phyloP scores from a whole-genome alignment of 257 asterid species.

The Avicennia marina region DNA sequence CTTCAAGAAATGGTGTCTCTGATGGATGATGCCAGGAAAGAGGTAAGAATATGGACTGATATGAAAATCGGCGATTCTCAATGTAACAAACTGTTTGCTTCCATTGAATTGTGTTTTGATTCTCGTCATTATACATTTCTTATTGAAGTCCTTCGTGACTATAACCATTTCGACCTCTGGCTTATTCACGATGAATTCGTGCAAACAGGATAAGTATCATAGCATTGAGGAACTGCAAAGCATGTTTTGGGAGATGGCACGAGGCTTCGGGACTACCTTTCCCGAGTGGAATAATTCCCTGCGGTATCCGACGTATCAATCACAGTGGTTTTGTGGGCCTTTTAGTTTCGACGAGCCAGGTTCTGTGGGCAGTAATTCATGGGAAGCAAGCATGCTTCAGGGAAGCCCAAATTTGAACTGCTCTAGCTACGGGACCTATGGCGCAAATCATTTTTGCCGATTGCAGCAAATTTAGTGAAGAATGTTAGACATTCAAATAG shows the following conservation, averaged over 20 bases:
- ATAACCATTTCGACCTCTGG: neutral
- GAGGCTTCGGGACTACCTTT: too few relatives aligned
- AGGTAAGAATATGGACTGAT: too few relatives aligned
- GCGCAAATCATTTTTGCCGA: slow-evolving; percentile 24
- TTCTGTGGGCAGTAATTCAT: slow-evolving; percentile 10
- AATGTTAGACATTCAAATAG: too few relatives aligned
- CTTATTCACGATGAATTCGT: neutral
- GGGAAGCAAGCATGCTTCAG: slow-evolving; percentile 11
- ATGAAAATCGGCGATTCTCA: too few relatives aligned
- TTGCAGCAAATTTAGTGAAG: neutral
- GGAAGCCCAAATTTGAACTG: neutral
- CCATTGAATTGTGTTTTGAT: neutral
- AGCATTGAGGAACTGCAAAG: slow-evolving; percentile 57
- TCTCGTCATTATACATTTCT: neutral
- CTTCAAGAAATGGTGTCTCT: slow-evolving; percentile 72
- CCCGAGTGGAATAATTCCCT: slow-evolving; percentile 21
- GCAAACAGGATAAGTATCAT: slow-evolving; percentile 46
- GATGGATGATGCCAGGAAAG: slow-evolving; percentile 49
- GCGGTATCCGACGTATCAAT: slow-evolving; percentile 13
- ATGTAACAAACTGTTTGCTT: neutral
- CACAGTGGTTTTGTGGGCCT: slow-evolving; percentile 25
- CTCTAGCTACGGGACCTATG: slow-evolving; percentile 9
- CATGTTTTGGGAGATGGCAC: slow-evolving; percentile 79
- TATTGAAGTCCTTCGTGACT: neutral
- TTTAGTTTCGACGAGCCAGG: slow-evolving; percentile 8